Conservation (phyloP, 352 stramenopile genomes). For the Blastocystis hominis region DNA sequence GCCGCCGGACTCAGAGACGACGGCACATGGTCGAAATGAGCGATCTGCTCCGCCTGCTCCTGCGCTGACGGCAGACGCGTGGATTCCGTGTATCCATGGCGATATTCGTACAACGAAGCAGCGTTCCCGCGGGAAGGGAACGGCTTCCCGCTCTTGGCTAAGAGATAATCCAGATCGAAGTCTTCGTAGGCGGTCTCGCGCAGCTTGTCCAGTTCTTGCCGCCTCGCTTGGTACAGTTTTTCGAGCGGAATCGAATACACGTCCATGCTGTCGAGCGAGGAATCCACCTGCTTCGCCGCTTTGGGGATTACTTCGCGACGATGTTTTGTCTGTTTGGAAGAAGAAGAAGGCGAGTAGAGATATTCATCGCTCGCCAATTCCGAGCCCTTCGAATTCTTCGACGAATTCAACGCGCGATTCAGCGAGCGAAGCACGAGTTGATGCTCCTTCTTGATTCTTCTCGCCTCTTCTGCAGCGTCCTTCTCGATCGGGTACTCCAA, state of each 20-base stretch:
- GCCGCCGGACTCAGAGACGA: background rate
- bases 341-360: background rate
- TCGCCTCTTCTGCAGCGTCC: background rate
- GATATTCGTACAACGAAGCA: background rate
- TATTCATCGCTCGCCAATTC: background rate
- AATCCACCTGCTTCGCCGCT: background rate
- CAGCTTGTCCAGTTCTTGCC: background rate
- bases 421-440: background rate
- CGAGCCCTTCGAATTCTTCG: background rate
- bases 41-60: background rate
- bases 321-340: too few species aligned
- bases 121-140: background rate
- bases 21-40: background rate
- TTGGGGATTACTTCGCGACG: background rate
- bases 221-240: background rate
- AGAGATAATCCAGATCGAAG: background rate
- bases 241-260: background rate
- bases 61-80: background rate
- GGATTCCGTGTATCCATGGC: background rate
- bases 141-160: background rate
- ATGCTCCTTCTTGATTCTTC: background rate
- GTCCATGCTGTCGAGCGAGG: background rate
- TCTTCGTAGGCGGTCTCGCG: background rate
- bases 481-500: conserved; percentile 1
- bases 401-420: background rate